Evolutionary conservation across 1,284 basidiomycete species (phyloP).

Genomic region (Papiliotrema fonsecae): DNA sequence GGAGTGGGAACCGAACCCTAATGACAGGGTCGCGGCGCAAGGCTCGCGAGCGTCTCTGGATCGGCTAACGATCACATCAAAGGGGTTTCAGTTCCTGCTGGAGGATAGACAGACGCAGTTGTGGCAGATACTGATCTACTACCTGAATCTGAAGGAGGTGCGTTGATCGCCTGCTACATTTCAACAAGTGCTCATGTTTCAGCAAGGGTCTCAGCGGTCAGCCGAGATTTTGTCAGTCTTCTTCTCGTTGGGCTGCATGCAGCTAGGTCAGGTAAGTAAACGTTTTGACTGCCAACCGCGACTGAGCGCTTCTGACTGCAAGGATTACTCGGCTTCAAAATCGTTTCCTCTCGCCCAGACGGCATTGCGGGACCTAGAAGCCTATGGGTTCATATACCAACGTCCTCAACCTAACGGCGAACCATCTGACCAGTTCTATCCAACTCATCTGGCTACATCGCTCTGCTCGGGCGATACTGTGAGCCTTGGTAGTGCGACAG

Average conservation of each 20-base stretch:
- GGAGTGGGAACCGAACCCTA: too few species aligned
- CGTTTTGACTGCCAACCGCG: background rate
- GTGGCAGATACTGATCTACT: slow-evolving; percentile 94
- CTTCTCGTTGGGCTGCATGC: slow-evolving; percentile 93
- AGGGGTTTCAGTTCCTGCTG: slow-evolving; percentile 94
- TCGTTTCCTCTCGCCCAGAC: slow-evolving; percentile 73
- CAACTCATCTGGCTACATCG: slow-evolving; percentile 93
- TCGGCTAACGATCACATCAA: slow-evolving; percentile 76
- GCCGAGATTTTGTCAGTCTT: slow-evolving; percentile 91
- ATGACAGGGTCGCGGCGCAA: too few species aligned
- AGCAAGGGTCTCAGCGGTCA: slow-evolving; percentile 73
- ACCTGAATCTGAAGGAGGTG: slow-evolving; percentile 50
- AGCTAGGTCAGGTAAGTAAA: slow-evolving; percentile 67
- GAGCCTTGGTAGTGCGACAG: slow-evolving; percentile 9
- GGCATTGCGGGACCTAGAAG: slow-evolving; percentile 87
- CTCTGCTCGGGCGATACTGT: slow-evolving; percentile 55
- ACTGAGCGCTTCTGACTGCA: background rate
- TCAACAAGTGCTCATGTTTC: slow-evolving; percentile 8
- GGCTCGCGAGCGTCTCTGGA: slow-evolving; percentile 40
- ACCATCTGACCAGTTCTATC: slow-evolving; percentile 67
- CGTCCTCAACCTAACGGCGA: slow-evolving; percentile 50
- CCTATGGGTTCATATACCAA: slow-evolving; percentile 91
- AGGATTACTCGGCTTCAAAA: slow-evolving; percentile 85
- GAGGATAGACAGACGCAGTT: slow-evolving; percentile 94
- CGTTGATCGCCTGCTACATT: slow-evolving; percentile 3